phyloP scores from a whole-genome alignment of 164 flowering plant species.

The Aristolochia fimbriata region DNA sequence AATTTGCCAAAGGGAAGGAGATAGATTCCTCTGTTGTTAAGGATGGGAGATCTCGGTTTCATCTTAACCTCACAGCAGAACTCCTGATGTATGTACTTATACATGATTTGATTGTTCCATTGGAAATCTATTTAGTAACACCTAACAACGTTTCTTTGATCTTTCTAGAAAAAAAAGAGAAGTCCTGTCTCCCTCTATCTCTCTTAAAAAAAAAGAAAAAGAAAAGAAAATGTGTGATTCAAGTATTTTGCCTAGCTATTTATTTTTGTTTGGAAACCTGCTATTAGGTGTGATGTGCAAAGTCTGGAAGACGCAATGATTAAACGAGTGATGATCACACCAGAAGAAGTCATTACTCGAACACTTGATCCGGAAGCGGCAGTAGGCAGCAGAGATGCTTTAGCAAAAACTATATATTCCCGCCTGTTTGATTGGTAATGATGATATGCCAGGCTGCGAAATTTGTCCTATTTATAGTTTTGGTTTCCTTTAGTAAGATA shows the following conservation, averaged over 20 bases:
- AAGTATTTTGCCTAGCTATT: neutral
- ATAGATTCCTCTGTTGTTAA: conserved; percentile 92
- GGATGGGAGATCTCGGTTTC: conserved; percentile 86
- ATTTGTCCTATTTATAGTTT: neutral
- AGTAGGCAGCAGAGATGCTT: conserved; percentile 81
- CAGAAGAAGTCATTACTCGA: conserved; percentile 95
- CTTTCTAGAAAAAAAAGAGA: too few species aligned
- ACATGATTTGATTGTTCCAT: neutral
- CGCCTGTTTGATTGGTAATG: conserved; percentile 93
- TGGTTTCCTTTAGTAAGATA: neutral
- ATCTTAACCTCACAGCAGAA: conserved; percentile 78
- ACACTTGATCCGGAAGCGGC: conserved; percentile 92
- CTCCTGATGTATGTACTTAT: conserved; percentile 53
- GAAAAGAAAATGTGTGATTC: too few species aligned
- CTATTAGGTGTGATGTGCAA: conserved; percentile 71
- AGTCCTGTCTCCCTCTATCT: too few species aligned
- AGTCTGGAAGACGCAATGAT: conserved; percentile 90
- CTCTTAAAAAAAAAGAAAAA: neutral
- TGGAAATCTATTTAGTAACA: neutral
- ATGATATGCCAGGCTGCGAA: neutral
- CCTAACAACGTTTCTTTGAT: neutral
- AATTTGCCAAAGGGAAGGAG: conserved; percentile 86
- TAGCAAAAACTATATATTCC: conserved; percentile 91
- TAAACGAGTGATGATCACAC: conserved; percentile 93
- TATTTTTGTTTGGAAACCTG: neutral